Base-by-base conservation (phyloP, 805 yeast species). In the Saccharomycopsis fibuligera region DNA sequence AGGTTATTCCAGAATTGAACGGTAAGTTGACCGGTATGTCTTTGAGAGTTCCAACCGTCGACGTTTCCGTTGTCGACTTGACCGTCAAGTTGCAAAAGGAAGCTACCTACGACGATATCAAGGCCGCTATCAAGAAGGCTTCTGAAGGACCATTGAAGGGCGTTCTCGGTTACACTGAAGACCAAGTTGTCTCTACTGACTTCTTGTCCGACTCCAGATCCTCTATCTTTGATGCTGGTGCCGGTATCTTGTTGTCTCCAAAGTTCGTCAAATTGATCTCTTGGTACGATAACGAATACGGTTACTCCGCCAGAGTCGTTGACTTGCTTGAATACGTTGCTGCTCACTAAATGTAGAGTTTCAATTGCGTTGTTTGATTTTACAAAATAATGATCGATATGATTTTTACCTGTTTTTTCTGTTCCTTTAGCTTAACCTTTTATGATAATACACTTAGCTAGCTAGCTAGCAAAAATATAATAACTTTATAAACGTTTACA, bases 241-340 rank as follows among this genome's bases (percentile, higher is more conserved):
- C 96, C 57, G 95, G 96, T 75, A 85, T 87, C 72, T 76, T 80
- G 66, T 75, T 88, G 65, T 82, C 88, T 69, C 87, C 88, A 68
- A 80, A 82, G 64, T 88, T 88, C 70, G 93, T 86, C 73, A 88
- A 88, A 81, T 78, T 88, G 67, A 76, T 87, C 72, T 78, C 95
- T 54, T 88, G 96, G 96, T 88, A 88, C 81, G 96, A 88, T 72
- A 88, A 88, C 75, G 96, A 88, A 78, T 88, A 70, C 76, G 96
- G 96, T 70, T 88, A 88, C 86, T 85, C 95, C 63, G 84, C 93
- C 74, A 88, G 96, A 79, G 96, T 88, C 60, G 95, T 88, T 60
- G 96, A 88, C 77, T 75, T 88, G 66, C 72, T 87, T 29, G 37
- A 41, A 35, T 38, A 41, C 23, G 41, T 41, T 16, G 39, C 40